Base-by-base conservation (phyloP, 768 basidiomycete genomes). In the Tulasnella sp. region DNA sequence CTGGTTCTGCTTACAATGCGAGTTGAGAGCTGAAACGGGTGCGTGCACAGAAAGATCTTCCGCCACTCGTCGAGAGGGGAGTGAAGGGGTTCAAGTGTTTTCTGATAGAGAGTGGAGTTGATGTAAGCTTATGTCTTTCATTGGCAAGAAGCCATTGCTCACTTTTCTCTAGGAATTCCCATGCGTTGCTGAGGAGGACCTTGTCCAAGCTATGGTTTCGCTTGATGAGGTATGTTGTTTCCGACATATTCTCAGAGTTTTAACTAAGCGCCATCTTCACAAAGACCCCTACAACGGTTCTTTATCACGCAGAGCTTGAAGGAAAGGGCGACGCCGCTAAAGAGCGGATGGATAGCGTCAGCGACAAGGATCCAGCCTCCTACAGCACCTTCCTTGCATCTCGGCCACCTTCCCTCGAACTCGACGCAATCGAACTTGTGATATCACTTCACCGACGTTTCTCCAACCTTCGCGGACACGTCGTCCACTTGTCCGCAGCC, bases 51-150 rank as follows among this genome's bases (percentile, higher is more conserved):
- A 85, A 85, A 64, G 89, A 97, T 83, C 89, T 99, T 69, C 89
- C 88, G 80, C 91, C 93, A n/a, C 88, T 99, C 64, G 87, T 97
- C 20, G 85, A 90, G 42, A 90, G 90, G 44, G 97, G 98, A 8
- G 94, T 98, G 42, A 94, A 93, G 86, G 97, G 97, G 0, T 98
- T 98, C 89, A 98, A 99, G 85, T 98, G 96, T 85, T 99, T 98
- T 86, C 87, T 98, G 83, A 96, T 97, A 81, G 93, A 97, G 82
- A 97, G 96, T 83, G 97, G 98, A 37, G 97, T 99, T 24, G 94
- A 98, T 81, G 97, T 96, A 83, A 75, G 88, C 84, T 41, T 9
- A 28, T 48, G 42, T n/a, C n/a, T 5, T 8, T 73, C n/a, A 1
- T 60, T 40, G 42, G 14, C 11, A 28, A 37, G 7, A 11, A 14